Base-by-base conservation (phyloP, 139 green algal species). In the Edaphochlamys debaryana region DNA sequence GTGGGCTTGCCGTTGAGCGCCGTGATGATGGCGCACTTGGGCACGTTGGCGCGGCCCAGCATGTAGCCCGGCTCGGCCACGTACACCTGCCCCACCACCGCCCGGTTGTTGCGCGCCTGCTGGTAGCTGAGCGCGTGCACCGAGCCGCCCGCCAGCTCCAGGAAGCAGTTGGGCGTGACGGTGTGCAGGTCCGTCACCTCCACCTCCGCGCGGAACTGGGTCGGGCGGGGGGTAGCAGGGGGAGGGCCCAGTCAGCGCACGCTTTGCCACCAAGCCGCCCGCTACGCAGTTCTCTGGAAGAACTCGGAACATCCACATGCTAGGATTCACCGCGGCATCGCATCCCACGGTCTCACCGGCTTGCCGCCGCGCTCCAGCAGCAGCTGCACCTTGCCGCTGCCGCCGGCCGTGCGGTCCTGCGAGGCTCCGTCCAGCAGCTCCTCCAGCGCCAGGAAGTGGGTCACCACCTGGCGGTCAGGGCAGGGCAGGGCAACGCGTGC, bases 121-220 rank as follows among this genome's bases (percentile, higher is more conserved):
- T 98, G 95, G 90, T 98, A 98, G 82, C 80, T 92, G 9, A 98
- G 92, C 20, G 91, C 89, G 78, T 98, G 95, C 36, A 98, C 73
- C 4, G 82, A 84, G 45, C 91, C 94, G 20, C 94, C 96, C 30
- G 79, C 90, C 32, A 98, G 54, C 82, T 98, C 95, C 52, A 98
- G 86, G 64, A 98, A 93, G 40, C 48, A 69, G 37, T 64, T 74
- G n/a, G 95, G 95, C 4, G 95, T 97, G 9, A 98, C 92, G 29
- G 83, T 64, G 86, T 97, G 94, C 75, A 98, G 86, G 79, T 98
- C 91, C 29, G 95, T 92, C 37, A 98, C 88, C 64, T 52, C 54
- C 30, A 90, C 68, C 62, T 88, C 63, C 5, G 68, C 70, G 40
- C n/a, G 34, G 41, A 89, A 52, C 76, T 82, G 79, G 15, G 38